Percentiles rank a stretch among this genome's conserved stretches.
Conservation (phyloP, 1,139 yeast genomes). For the Yamadazyma triangularis region DNA sequence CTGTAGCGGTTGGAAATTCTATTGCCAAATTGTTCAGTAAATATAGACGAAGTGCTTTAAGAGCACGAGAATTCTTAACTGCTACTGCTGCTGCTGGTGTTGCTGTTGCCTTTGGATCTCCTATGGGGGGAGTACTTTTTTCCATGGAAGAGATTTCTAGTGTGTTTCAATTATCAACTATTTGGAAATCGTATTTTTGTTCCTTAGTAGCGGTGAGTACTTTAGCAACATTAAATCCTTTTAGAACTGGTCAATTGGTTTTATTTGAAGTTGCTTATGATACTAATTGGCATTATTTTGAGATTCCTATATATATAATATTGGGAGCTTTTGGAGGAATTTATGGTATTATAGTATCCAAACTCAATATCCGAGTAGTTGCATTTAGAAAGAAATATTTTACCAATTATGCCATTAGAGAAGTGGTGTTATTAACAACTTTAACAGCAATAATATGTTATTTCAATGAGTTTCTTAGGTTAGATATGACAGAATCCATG, state of each 20-base stretch:
- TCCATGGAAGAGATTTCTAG: constrained; percentile 73
- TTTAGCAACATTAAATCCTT: constrained; percentile 75
- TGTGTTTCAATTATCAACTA: constrained; percentile 67
- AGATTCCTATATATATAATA: constrained; percentile 72
- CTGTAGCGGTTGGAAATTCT: constrained; percentile 74
- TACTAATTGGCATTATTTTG: constrained; percentile 82
- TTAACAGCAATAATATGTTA: constrained; percentile 77
- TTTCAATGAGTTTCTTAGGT: constrained; percentile 71
- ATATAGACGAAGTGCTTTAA: constrained; percentile 45
- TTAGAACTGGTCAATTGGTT: constrained; percentile 90
- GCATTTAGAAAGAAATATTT: constrained; percentile 73
- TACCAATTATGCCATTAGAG: constrained; percentile 55
- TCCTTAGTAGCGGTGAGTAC: constrained; percentile 85
- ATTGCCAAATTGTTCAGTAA: constrained; percentile 50
- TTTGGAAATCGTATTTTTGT: constrained; percentile 92
- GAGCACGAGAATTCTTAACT: constrained; percentile 51
- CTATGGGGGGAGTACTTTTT: constrained; percentile 69
- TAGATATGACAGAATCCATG: constrained; percentile 97
- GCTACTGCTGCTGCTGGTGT: constrained; percentile 69
- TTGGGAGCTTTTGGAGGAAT: constrained; percentile 90
- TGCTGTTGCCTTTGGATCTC: constrained; percentile 71
- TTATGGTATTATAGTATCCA: constrained; percentile 80
- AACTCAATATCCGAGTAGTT: constrained; percentile 73
- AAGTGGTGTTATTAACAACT: constrained; percentile 62
- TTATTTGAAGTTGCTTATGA: constrained; percentile 86